Evolutionary conservation across 352 stramenopile species (phyloP), one percentile per base, ranked within the genome.

Genomic region (Aphanomyces invadans): DNA sequence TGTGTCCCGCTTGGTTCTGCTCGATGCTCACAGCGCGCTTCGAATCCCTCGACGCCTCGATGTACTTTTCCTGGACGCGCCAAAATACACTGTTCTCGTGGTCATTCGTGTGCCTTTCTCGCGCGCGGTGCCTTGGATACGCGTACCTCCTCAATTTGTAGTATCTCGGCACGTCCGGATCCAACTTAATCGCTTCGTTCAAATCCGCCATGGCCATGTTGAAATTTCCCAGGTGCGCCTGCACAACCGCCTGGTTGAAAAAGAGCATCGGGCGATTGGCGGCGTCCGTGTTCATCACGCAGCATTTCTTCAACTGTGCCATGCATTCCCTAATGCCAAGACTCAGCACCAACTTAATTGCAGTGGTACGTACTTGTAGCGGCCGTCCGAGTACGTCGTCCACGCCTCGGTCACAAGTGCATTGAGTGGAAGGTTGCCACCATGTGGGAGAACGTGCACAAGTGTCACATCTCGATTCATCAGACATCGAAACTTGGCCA

Each of bases 131-230:
- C n/a, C n/a, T n/a, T 52, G 44, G 15, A 4, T 19, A 56, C 48
- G 1, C 32, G 26, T 52, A 64, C 55, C 55, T 64, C 7, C 55
- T 32, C 9, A 64, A 38, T 38, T 64, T 64, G 33, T 32, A 64
- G 25, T 38, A 64, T 10, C 55, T 32, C 9, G 36, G n/a, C n/a
- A 51, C 55, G 32, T 64, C 55, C 19, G 21, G 25, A 38, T 64
- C 55, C 7, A 64, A 17, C 29, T 64, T 64, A 26, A 64, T 64
- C n/a, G 55, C 55, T 64, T 64, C 55, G 55, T 64, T 64, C 19
- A 64, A 26, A 7, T 49, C 55, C 15, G 12, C 25, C 55, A 64
- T 64, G 39, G 55, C 55, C 32, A n/a, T 11, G 11, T 33, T 29
- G 29, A 64, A 64, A 1, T 52, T 23, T 4, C 39, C 39, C 12